Percentiles rank a stretch among this genome's conserved stretches.
These are phyloP conservation scores for Neospermospora avenae DNA, from an alignment of 2,329 filamentous ascomycete genomes.

Conservation along the genomic window DNA sequence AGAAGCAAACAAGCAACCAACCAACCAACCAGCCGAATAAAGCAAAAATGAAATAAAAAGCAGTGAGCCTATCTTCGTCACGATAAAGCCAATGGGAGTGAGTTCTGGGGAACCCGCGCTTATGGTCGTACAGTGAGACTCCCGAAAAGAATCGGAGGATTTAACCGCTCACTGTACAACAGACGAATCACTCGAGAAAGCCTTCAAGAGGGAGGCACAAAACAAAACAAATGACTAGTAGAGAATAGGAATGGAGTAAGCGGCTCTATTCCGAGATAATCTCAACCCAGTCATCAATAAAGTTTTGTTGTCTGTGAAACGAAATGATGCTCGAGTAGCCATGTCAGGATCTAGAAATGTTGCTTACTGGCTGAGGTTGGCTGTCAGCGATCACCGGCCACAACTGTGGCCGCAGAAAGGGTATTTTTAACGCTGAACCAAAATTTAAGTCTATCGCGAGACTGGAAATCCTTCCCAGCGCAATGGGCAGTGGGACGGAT, in stretches of 20 bases:
- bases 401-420: too few relatives aligned
- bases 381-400: too few relatives aligned
- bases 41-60: neutral
- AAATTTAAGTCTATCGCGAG: conserved; percentile 6
- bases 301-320: too few relatives aligned
- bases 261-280: too few relatives aligned
- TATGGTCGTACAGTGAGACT: conserved; percentile 1
- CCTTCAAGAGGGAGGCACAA: too few relatives aligned
- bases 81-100: neutral
- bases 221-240: too few relatives aligned
- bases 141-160: neutral
- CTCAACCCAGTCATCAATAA: too few relatives aligned
- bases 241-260: too few relatives aligned
- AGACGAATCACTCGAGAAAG: neutral
- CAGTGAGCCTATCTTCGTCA: neutral
- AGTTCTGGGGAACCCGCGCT: neutral
- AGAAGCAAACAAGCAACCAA: neutral
- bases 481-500: neutral
- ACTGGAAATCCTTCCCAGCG: neutral
- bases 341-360: too few relatives aligned
- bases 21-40: neutral
- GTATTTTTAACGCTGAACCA: neutral
- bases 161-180: neutral
- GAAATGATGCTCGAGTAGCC: too few relatives aligned
- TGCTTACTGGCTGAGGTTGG: too few relatives aligned